A percentile compares a stretch with the other conserved stretches of the same genome.
Evolutionary conservation across 768 basidiomycete genomes (phyloP).

Genomic region (Psilocybe cyanescens): DNA sequence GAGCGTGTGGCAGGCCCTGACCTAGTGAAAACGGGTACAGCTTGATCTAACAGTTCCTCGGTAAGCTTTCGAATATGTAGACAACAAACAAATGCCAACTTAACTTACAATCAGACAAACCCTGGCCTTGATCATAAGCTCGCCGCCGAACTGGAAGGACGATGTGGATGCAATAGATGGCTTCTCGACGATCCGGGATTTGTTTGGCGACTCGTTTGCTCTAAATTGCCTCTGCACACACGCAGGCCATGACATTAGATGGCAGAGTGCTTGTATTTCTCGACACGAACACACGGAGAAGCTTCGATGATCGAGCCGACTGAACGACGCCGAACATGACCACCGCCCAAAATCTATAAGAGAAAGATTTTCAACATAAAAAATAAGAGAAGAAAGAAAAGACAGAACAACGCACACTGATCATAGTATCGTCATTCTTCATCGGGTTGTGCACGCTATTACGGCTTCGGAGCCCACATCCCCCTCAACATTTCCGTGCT

Average conservation of each 20-base stretch:
- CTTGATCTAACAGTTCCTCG: slow-evolving; percentile 35
- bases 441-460: slow-evolving; percentile 47
- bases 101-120: slow-evolving; percentile 52
- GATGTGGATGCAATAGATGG: slow-evolving; percentile 69
- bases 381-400: slow-evolving; percentile 3
- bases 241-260: slow-evolving; percentile 39
- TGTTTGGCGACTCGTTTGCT: slow-evolving; percentile 44
- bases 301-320: slow-evolving; percentile 67
- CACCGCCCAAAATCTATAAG: slow-evolving; percentile 79
- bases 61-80: neutral
- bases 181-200: slow-evolving; percentile 58
- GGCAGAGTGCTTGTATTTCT: slow-evolving; percentile 60
- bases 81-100: slow-evolving; percentile 26
- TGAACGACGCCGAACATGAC: slow-evolving; percentile 71
- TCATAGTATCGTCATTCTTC: slow-evolving; percentile 83
- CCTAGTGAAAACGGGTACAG: slow-evolving; percentile 63
- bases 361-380: neutral
- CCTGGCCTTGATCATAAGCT: slow-evolving; percentile 72
- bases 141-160: slow-evolving; percentile 66
- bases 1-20: slow-evolving; percentile 55
- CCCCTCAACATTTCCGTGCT: no score
- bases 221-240: slow-evolving; percentile 26
- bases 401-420: slow-evolving; percentile 53
- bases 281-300: slow-evolving; percentile 70
- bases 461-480: slow-evolving; percentile 16